Conservation (phyloP, 1,284 basidiomycete species). For the Papiliotrema terrestris region DNA sequence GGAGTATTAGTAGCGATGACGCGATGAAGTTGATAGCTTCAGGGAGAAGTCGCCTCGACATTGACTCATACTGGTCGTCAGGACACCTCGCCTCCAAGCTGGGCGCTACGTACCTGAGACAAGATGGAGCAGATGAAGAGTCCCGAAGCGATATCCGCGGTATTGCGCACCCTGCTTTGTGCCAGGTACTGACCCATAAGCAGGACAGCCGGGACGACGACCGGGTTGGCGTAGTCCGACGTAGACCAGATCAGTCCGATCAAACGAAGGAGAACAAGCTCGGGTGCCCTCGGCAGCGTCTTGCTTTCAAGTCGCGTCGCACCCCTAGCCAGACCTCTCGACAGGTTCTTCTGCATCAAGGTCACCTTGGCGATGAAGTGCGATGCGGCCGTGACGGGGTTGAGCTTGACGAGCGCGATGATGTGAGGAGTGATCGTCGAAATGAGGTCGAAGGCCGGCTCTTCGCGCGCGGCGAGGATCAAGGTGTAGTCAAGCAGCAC, state of each 20-base stretch:
- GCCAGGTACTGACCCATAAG: conserved; percentile 90
- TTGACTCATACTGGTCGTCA: conserved; percentile 65
- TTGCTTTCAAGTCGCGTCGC: conserved; percentile 62
- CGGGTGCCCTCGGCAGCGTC: conserved; percentile 84
- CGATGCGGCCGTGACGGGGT: conserved; percentile 74
- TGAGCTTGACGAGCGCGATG: conserved; percentile 70
- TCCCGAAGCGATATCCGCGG: conserved; percentile 75
- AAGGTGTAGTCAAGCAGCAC: conserved; percentile 92
- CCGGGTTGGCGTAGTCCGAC: conserved; percentile 87
- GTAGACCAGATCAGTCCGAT: conserved; percentile 86
- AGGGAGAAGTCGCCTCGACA: conserved; percentile 84
- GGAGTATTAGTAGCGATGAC: conserved; percentile 67
- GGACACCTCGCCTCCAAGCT: background rate
- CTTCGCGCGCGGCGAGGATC: conserved; percentile 64
- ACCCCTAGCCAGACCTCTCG: conserved; percentile 74
- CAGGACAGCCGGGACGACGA: conserved; percentile 78
- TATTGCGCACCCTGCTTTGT: conserved; percentile 70
- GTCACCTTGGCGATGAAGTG: conserved; percentile 78
- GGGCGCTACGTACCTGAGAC: conserved; percentile 46
- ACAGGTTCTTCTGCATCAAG: conserved; percentile 93
- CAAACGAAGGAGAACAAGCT: conserved; percentile 76
- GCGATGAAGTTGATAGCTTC: conserved; percentile 83
- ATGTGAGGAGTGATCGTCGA: conserved; percentile 77
- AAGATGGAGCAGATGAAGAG: conserved; percentile 85
- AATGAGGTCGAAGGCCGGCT: conserved; percentile 58